A percentile compares a stretch with the other conserved stretches of the same genome.
phyloP scores from a whole-genome alignment of 768 basidiomycete genomes.

The Suillus plorans region DNA sequence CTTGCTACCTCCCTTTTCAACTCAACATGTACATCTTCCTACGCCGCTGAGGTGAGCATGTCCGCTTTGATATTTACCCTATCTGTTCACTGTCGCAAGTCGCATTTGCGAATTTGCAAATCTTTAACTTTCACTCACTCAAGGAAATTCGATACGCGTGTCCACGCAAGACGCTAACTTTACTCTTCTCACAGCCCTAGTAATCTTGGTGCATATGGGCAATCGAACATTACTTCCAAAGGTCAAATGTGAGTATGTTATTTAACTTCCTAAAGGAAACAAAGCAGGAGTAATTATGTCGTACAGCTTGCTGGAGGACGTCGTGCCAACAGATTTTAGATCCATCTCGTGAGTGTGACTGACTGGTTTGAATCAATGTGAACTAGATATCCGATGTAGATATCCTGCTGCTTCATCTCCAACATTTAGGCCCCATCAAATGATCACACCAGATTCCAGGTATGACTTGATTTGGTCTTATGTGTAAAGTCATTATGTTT shows the following conservation, averaged over 20 bases:
- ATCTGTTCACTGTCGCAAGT: background rate
- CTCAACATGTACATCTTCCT: constrained; percentile 23
- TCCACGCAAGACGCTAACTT: constrained; percentile 8
- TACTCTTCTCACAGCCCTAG: constrained; percentile 29
- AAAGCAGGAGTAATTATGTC: background rate
- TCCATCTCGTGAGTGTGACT: constrained; percentile 19
- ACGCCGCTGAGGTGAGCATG: constrained; percentile 30
- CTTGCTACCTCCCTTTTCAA: constrained; percentile 13
- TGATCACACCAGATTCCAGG: constrained; percentile 35
- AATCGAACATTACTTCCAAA: constrained; percentile 14
- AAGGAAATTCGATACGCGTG: background rate
- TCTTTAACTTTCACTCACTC: background rate
- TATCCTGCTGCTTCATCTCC: constrained; percentile 17
- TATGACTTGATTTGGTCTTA: constrained; percentile 7
- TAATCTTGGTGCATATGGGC: constrained; percentile 31
- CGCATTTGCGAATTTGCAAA: background rate
- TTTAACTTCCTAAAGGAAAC: background rate
- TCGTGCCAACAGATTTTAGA: constrained; percentile 25
- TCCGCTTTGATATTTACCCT: background rate
- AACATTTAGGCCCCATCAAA: constrained; percentile 17
- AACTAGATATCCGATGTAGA: constrained; percentile 11
- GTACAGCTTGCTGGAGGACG: constrained; percentile 1
- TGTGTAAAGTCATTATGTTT: constrained; percentile 6
- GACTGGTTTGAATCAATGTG: constrained; percentile 1
- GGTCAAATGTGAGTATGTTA: constrained; percentile 19